Evolutionary conservation across 2,329 filamentous ascomycete species (phyloP).

Genomic region (Corinectria fuckeliana): DNA sequence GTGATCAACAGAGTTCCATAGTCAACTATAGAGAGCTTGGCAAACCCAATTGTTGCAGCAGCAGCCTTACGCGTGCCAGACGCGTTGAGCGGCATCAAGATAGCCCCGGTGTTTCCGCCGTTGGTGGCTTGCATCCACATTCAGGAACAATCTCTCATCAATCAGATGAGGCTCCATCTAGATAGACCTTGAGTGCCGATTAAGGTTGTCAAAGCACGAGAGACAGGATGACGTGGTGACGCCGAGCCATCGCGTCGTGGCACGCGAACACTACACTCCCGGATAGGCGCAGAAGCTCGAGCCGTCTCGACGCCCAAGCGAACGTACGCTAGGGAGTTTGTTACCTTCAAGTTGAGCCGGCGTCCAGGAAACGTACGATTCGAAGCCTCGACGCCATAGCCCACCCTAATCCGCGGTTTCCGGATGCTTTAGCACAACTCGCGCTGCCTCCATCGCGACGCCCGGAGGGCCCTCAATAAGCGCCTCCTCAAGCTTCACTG

Average conservation of each 20-base stretch:
- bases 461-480: background rate
- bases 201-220: conserved; percentile 6
- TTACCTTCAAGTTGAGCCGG: conserved; percentile 9
- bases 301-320: conserved; percentile 28
- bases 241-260: conserved; percentile 6
- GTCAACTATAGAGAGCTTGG: no score
- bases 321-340: conserved; percentile 18
- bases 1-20: no score
- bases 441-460: background rate
- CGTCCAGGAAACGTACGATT: conserved; percentile 11
- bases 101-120: conserved; percentile 13
- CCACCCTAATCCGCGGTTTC: background rate
- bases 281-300: conserved; percentile 15
- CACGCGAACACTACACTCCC: background rate
- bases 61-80: conserved; percentile 26
- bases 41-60: no score
- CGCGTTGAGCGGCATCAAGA: conserved; percentile 21
- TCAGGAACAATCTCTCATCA: no score
- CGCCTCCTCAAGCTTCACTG: conserved; percentile 1
- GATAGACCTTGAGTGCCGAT: background rate
- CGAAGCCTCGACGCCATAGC: background rate
- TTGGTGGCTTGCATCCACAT: conserved; percentile 22
- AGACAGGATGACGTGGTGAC: conserved; percentile 1
- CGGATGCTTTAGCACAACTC: background rate
- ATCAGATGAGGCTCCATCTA: conserved; percentile 16